Conservation (phyloP, 176 grass and related monocot species). For the Aegilops tauschii region DNA sequence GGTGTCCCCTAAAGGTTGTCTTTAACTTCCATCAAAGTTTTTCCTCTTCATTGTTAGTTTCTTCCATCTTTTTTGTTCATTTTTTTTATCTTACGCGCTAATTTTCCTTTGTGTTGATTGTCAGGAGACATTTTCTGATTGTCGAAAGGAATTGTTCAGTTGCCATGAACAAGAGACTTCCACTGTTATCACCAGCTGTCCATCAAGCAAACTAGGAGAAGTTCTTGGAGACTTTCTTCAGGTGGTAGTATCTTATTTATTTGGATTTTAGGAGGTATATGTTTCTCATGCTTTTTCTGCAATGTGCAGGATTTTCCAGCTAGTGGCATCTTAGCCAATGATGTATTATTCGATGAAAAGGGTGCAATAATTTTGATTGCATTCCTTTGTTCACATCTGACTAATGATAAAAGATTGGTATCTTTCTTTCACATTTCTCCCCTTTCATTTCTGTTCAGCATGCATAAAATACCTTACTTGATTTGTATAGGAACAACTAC, state of each 20-base stretch:
- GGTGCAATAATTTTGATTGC: slow-evolving; percentile 49
- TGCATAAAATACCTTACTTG: neutral
- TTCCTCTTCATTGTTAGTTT: neutral
- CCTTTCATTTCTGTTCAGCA: neutral
- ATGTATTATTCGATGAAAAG: slow-evolving; percentile 46
- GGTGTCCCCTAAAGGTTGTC: slow-evolving; percentile 46
- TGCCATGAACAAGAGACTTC: slow-evolving; percentile 20
- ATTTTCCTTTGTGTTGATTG: slow-evolving; percentile 22
- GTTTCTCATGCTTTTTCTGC: slow-evolving; percentile 22
- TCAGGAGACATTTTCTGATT: slow-evolving; percentile 41
- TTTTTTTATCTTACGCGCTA: slow-evolving; percentile 9
- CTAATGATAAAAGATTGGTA: slow-evolving; percentile 48
- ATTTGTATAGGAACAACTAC: slow-evolving; percentile 47
- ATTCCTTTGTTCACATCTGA: slow-evolving; percentile 56
- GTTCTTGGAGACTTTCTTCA: slow-evolving; percentile 43
- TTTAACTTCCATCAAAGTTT: neutral
- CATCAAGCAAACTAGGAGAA: slow-evolving; percentile 23
- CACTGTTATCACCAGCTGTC: slow-evolving; percentile 6
- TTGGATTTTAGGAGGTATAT: slow-evolving; percentile 6
- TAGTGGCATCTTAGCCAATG: slow-evolving; percentile 38
- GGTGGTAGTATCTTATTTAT: slow-evolving; percentile 35
- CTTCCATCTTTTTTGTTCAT: slow-evolving; percentile 8
- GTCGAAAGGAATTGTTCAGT: slow-evolving; percentile 37
- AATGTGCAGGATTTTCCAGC: slow-evolving; percentile 51
- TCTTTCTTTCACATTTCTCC: slow-evolving; percentile 23